Percentiles rank a stretch among this genome's conserved stretches.
Conservation (phyloP, 2,329 filamentous ascomycete species). For the Scedosporium minutisporum region DNA sequence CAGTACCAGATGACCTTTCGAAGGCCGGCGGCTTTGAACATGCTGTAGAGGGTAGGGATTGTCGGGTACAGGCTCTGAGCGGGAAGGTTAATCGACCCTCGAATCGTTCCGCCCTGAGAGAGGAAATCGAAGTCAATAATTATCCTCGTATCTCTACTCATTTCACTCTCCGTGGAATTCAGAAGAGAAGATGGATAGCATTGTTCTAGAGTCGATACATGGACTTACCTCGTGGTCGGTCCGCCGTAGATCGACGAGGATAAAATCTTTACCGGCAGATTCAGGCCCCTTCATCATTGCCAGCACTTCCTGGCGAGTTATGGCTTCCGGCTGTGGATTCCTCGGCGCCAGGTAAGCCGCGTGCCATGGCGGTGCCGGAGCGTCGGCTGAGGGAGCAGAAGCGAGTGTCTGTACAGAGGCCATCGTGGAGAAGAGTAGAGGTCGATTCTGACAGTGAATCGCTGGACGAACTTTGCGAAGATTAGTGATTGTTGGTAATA, state of each 20-base stretch:
- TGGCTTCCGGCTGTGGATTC: constrained; percentile 13
- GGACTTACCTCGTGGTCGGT: constrained; percentile 31
- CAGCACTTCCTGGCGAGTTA: constrained; percentile 25
- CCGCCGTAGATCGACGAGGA: constrained; percentile 36
- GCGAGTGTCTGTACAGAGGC: neutral
- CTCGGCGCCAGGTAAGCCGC: constrained; percentile 27
- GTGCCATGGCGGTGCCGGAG: constrained; percentile 23
- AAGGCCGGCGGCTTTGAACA: constrained; percentile 31
- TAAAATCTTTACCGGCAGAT: constrained; percentile 19
- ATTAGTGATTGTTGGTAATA: too few species aligned
- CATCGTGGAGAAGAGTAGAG: neutral
- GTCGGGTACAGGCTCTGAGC: constrained; percentile 35
- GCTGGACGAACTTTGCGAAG: too few species aligned
- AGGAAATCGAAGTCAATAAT: neutral
- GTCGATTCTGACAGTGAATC: neutral
- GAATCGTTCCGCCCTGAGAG: constrained; percentile 44
- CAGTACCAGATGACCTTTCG: constrained; percentile 37
- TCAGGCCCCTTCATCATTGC: constrained; percentile 19
- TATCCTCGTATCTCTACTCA: too few species aligned
- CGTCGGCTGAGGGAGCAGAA: neutral
- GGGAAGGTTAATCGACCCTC: constrained; percentile 41
- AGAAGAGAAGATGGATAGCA: neutral
- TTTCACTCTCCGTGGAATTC: neutral
- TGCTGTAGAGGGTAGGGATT: constrained; percentile 29
- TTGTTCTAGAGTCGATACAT: too few species aligned